Evolutionary conservation across 208 protist species (phyloP), one percentile per base, ranked within the genome.

Genomic region (Leishmania major): DNA sequence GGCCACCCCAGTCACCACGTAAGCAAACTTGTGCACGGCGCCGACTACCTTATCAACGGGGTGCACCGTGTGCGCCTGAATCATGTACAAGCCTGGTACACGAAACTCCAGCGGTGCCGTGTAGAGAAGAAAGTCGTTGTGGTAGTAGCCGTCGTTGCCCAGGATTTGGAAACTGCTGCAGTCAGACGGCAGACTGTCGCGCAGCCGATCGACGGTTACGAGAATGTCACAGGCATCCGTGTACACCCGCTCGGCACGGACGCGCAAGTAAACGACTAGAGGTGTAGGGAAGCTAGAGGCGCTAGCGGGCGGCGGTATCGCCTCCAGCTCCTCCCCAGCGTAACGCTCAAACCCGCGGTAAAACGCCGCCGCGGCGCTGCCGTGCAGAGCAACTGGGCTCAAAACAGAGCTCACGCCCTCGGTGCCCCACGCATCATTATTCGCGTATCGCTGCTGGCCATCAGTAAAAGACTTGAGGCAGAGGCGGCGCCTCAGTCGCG

Each of bases 11-110:
- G 86, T 78, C 40, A 96, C 72, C 25, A 84, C 82, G 74, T 90
- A 97, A 28, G 79, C 75, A 55, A 97, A 96, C 49, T 91, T 86
- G 70, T 97, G 94, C 47, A 96, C 91, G 0, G 84, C 74, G 1
- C 94, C 91, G 37, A 97, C 91, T 25, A 85, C 66, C 47, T 92
- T 69, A 43, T 79, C 74, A 6, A 69, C 53, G 7, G 90, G 86
- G 78, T 91, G 86, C 43, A 97, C 91, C 28, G 91, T 93, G 87
- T 94, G 86, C 10, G 92, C 92, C 47, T 90, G 87, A 11, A 97
- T 82, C 5, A 88, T 77, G 77, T 97, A 97, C 78, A 64, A 45
- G 2, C 94, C 94, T 0, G 90, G 66, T n/a, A 87, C 80, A 6
- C 64, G 71, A 75, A 97, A 96, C 77, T 88, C 73, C 17, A 97